Base-by-base conservation (phyloP, 257 asterid species). In the Nicotiana attenuata region DNA sequence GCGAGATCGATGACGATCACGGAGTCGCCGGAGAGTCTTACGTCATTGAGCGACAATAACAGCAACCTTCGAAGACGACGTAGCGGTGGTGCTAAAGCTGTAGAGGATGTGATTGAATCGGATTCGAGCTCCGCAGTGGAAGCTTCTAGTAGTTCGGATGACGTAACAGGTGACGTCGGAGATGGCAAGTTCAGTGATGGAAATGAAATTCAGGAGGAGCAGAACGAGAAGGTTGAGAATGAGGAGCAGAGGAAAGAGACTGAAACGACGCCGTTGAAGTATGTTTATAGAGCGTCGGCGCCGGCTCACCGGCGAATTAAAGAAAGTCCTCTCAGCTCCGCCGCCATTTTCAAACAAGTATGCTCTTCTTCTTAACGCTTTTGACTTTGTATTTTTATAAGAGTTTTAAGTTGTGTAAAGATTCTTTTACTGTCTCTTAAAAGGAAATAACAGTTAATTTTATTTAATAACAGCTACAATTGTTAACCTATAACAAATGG, bases 281-380 rank as follows among this genome's bases (percentile, higher is more conserved):
- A 88, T 76, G 77, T 90, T 45, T 96, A 90, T 84, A 87, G 99
- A 84, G 91, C 99, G 28, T 92, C 97, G 20, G 88, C 91, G 57
- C 98, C 99, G 3, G 99, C 99, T 77, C 98, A 96, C 75, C 91
- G 95, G 80, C 89, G 89, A 85, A 89, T 78, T 65, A 96, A 89
- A 85, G 99, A 96, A 90, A 94, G 98, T 84, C 97, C 98, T 84
- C 97, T 96, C 50, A 96, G 99, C 80, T 96, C 99, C 24, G 95
- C 91, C 82, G 97, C 98, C 80, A 96, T 96, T 64, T 96, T 96
- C 85, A 93, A 90, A 82, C 97, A 96, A 94, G 99, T 92, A 63
- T 53, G 76, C 41, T 69, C 52, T 66, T 80, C 4, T 60, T 26
- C 63, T 59, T 8, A 26, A 41, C 59, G 38, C 28, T 35, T 64